Evolutionary conservation across 2,329 filamentous ascomycete genomes (phyloP).

Genomic region (Dactylonectria macrodidyma): DNA sequence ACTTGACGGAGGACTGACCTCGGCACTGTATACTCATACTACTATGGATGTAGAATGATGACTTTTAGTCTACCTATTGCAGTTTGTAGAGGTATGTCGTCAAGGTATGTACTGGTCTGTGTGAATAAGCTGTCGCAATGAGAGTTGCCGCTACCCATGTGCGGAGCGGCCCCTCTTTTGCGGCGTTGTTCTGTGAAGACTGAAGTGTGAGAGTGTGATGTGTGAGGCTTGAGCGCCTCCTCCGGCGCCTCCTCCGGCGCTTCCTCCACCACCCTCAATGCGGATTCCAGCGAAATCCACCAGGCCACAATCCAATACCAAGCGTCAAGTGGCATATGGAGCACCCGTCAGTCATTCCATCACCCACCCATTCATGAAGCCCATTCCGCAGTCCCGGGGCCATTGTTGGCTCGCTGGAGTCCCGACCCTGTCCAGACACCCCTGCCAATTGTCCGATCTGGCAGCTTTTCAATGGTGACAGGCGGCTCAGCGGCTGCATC

Average conservation of each 20-base stretch:
- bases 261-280: neutral
- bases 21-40: too few relatives aligned
- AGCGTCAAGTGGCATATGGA: constrained; percentile 1
- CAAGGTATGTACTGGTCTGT: too few relatives aligned
- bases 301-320: constrained; percentile 1
- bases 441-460: neutral
- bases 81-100: too few relatives aligned
- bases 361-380: neutral
- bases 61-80: too few relatives aligned
- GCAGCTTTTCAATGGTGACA: neutral
- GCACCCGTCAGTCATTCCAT: neutral
- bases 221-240: too few relatives aligned
- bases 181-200: neutral
- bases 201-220: too few relatives aligned
- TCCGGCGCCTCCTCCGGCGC: neutral
- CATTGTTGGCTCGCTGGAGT: neutral
- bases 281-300: neutral
- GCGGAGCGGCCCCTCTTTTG: neutral
- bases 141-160: too few relatives aligned
- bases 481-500: neutral
- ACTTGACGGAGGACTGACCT: too few relatives aligned
- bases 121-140: too few relatives aligned
- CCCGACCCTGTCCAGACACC: neutral
- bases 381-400: neutral
- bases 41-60: too few relatives aligned